Base-by-base conservation (phyloP, 2,329 filamentous ascomycete genomes). In the Apiospora malaysiana region DNA sequence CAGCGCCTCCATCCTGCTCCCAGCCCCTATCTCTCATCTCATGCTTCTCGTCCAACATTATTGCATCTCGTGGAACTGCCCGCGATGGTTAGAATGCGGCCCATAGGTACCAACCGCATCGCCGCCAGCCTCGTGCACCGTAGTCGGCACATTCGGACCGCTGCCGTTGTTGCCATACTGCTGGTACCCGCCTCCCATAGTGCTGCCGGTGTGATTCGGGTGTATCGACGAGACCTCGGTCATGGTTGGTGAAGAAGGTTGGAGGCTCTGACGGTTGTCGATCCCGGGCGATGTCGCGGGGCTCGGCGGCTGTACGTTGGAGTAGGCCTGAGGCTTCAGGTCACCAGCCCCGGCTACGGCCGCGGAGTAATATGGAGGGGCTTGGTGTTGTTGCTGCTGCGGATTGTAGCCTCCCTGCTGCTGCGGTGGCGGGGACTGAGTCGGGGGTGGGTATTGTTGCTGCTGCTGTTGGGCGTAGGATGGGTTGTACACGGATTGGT, bases 1-100 rank as follows among this genome's bases (percentile, higher is more conserved):
- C 25, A 14, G 21, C 7, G 32, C 6, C 18, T 45, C 18, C 47
- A 14, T 9, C 8, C 12, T 5, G 9, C 8, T 10, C 6, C 67
- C 14, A 9, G 2, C n/a, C 3, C 21, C 12, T 2, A 9, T 5
- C 66, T 67, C 43, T 42, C 63, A n/a, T 27, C 18, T 27, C 42
- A 14, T 14, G 42, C 21, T 51, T 59, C 43, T 27, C 63, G 9
- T 6, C 18, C 16, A 37, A n/a, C 4, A 40, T 32, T 47, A 70
- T n/a, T 66, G 42, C 74, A 85, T 72, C 77, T 85, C 83, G 59
- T 84, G 82, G 70, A 84, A 81, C 70, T 84, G 75, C 1, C 82
- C 82, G 10, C 74, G 79, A 69, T 83, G 81, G 65, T 82, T 76
- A 32, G 75, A 69, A 67, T 80, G 78, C 14, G 75, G 76, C 46